Evolutionary conservation across 768 basidiomycete genomes (phyloP).

Genomic region (Leccinum disarticulatum): DNA sequence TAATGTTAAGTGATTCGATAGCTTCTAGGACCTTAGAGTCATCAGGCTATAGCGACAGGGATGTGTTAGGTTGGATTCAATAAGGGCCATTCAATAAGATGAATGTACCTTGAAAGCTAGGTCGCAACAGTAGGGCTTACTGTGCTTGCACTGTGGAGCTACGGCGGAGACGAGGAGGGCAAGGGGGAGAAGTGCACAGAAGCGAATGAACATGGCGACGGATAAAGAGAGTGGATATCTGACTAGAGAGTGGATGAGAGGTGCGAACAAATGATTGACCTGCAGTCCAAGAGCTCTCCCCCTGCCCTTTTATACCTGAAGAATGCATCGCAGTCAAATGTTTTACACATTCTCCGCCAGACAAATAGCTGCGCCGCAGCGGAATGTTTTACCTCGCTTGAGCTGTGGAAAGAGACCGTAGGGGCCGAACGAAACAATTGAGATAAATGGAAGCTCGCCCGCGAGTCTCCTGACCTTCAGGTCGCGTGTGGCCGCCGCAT

Average conservation of each 20-base stretch:
- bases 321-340: not conserved
- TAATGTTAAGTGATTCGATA: not conserved
- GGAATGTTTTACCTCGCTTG: not conserved
- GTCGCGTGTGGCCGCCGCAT: not conserved
- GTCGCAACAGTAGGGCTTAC: not conserved
- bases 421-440: not conserved
- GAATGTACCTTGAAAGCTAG: not conserved
- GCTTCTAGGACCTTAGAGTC: not conserved
- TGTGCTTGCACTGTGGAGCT: not conserved
- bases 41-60: not conserved
- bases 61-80: not conserved
- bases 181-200: conserved; percentile 18
- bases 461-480: not conserved
- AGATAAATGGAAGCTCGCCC: not conserved
- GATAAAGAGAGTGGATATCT: not conserved
- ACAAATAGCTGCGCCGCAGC: not conserved
- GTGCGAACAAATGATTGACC: not conserved
- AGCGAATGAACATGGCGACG: conserved; percentile 17
- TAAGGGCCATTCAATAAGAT: not conserved
- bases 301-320: not conserved
- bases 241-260: not conserved
- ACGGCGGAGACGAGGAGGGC: conserved; percentile 15
- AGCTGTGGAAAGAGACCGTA: not conserved
- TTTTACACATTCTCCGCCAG: not conserved
- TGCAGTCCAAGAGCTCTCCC: not conserved